Conservation (phyloP, 1,284 basidiomycete genomes). For the Volvariella volvacea region DNA sequence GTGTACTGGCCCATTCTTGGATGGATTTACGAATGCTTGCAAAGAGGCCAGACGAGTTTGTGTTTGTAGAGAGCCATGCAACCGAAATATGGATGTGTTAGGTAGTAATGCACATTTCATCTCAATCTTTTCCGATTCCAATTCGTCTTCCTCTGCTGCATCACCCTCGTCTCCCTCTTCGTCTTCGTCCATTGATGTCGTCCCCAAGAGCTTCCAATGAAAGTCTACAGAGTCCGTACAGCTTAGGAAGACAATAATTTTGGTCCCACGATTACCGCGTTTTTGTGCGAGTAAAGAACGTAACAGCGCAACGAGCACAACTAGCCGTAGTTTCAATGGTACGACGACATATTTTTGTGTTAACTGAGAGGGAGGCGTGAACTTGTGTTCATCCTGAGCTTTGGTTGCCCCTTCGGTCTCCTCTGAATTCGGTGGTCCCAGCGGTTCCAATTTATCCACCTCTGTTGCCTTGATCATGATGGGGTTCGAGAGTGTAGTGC, state of each 20-base stretch:
- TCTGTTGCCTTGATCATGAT: slow-evolving; percentile 68
- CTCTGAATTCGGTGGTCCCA: slow-evolving; percentile 6
- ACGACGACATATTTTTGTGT: slow-evolving; percentile 91
- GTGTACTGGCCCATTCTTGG: slow-evolving; percentile 11
- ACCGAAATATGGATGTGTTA: slow-evolving; percentile 77
- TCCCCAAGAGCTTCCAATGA: slow-evolving; percentile 87
- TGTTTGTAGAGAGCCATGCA: slow-evolving; percentile 90
- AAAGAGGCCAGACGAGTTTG: slow-evolving; percentile 79
- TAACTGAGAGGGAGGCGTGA: slow-evolving; percentile 93
- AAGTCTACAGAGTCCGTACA: slow-evolving; percentile 98
- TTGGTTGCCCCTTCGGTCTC: slow-evolving; percentile 12
- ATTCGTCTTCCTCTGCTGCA: slow-evolving; percentile 10
- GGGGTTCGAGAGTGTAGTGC: slow-evolving; percentile 68
- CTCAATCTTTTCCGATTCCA: slow-evolving; percentile 31
- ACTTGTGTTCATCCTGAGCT: slow-evolving; percentile 44
- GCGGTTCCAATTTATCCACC: slow-evolving; percentile 27
- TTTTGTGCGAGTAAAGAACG: slow-evolving; percentile 67
- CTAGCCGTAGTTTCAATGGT: slow-evolving; percentile 90
- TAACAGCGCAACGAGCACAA: slow-evolving; percentile 83
- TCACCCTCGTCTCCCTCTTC: slow-evolving; percentile 21
- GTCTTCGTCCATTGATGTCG: slow-evolving; percentile 61
- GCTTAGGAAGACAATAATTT: slow-evolving; percentile 92
- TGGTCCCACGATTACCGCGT: slow-evolving; percentile 42
- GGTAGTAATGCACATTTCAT: slow-evolving; percentile 76
- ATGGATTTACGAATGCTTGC: slow-evolving; percentile 59